These are phyloP conservation scores for Ajuga reptans DNA, from an alignment of 305 asterid genomes.

Conservation along the genomic window DNA sequence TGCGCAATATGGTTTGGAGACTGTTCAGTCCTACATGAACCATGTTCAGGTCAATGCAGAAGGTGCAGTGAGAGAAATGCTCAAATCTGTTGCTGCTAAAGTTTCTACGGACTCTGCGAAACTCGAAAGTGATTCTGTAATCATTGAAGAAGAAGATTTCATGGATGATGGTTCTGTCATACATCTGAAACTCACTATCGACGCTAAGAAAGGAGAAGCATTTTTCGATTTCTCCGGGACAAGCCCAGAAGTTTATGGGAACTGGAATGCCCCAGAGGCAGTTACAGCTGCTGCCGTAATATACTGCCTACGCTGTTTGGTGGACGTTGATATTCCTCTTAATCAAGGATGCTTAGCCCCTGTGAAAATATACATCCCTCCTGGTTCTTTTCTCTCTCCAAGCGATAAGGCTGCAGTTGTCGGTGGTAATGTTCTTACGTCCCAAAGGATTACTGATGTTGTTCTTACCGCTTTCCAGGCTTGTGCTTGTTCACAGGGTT, in stretches of 20 bases:
- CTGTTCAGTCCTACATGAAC: conserved; percentile 84
- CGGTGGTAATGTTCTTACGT: conserved; percentile 90
- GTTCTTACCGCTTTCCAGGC: conserved; percentile 82
- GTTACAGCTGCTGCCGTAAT: conserved; percentile 93
- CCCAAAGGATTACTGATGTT: conserved; percentile 86
- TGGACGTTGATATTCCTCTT: conserved; percentile 82
- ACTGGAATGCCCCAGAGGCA: conserved; percentile 97
- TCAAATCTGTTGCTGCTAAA: conserved; percentile 62
- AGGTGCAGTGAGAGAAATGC: conserved; percentile 90
- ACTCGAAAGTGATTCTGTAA: conserved; percentile 30
- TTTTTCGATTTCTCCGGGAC: conserved; percentile 84
- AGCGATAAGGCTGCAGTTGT: conserved; percentile 89
- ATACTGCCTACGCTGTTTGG: conserved; percentile 79
- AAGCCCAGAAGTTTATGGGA: conserved; percentile 89
- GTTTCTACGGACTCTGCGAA: conserved; percentile 31
- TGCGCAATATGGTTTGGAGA: conserved; percentile 74
- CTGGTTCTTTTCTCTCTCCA: conserved; percentile 82
- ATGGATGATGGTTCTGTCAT: conserved; percentile 41
- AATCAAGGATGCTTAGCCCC: conserved; percentile 96
- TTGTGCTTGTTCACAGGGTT: conserved; percentile 95
- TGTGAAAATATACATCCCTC: conserved; percentile 70
- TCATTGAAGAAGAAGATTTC: conserved; percentile 81
- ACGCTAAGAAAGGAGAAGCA: conserved; percentile 71
- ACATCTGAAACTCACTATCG: conserved; percentile 67
- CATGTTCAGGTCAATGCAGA: conserved; percentile 89